Percentiles rank a stretch among this genome's conserved stretches.
These are phyloP conservation scores for Acanthamoeba royreba DNA, from an alignment of 208 protist species.

Conservation along the genomic window DNA sequence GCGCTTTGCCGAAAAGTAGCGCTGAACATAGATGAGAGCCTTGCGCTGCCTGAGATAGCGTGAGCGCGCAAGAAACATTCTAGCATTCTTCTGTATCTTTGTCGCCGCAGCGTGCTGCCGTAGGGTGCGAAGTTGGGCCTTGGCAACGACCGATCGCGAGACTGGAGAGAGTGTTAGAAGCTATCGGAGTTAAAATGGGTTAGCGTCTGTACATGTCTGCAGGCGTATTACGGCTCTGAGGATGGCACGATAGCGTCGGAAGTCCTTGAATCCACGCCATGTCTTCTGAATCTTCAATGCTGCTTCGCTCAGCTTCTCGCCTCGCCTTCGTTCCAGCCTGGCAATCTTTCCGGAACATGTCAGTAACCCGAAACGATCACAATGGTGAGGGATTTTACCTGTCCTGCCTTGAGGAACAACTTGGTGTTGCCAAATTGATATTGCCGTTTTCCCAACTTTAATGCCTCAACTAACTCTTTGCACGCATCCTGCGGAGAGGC, in stretches of 20 bases:
- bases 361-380: not conserved
- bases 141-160: not conserved
- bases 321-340: not conserved
- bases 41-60: not conserved
- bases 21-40: conserved; percentile 2
- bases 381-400: not conserved
- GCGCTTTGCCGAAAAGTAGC: not conserved
- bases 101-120: not conserved
- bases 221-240: not conserved
- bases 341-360: not conserved
- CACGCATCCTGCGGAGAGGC: not conserved
- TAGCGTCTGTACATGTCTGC: not conserved
- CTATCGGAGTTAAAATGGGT: not conserved
- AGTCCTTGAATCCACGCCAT: not conserved
- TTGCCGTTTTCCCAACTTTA: not conserved
- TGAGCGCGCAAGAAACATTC: not conserved
- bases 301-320: conserved; percentile 13
- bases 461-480: not conserved
- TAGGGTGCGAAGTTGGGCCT: not conserved
- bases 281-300: conserved; percentile 15
- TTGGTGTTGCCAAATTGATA: conserved; percentile 32
- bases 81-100: not conserved
- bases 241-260: not conserved
- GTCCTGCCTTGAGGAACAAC: conserved; percentile 26
- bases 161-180: not conserved